These are phyloP conservation scores for Geotrichum ghanense DNA, from an alignment of 805 yeast genomes.

Conservation along the genomic window DNA sequence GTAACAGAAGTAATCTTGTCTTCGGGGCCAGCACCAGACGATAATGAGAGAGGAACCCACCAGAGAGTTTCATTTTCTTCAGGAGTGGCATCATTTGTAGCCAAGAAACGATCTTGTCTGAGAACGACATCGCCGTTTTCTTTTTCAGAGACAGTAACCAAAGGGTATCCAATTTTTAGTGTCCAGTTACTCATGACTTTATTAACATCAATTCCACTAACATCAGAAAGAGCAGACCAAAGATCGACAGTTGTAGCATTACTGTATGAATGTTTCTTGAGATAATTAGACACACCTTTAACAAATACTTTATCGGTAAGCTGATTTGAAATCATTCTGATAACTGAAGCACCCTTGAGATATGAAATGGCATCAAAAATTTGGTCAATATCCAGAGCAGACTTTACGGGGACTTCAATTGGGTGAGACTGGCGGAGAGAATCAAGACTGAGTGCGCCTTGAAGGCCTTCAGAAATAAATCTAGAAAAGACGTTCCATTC, in stretches of 20 bases:
- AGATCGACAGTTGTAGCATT: slow-evolving; percentile 68
- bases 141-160: slow-evolving; percentile 52
- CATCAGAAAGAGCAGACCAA: slow-evolving; percentile 63
- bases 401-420: slow-evolving; percentile 69
- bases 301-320: slow-evolving; percentile 67
- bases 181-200: slow-evolving; percentile 75
- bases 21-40: slow-evolving; percentile 14
- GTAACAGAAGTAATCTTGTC: slow-evolving; percentile 11
- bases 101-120: slow-evolving; percentile 62
- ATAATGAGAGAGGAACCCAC: slow-evolving; percentile 27
- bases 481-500: slow-evolving; percentile 83
- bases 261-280: slow-evolving; percentile 65
- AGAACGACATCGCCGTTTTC: slow-evolving; percentile 35
- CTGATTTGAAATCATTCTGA: slow-evolving; percentile 73
- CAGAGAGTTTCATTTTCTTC: slow-evolving; percentile 62
- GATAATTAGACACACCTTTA: slow-evolving; percentile 68
- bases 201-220: slow-evolving; percentile 61
- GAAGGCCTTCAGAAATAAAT: slow-evolving; percentile 64
- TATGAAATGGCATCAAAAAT: slow-evolving; percentile 79
- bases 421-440: slow-evolving; percentile 76
- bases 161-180: slow-evolving; percentile 66
- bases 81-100: slow-evolving; percentile 65
- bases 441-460: slow-evolving; percentile 59
- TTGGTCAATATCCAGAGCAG: slow-evolving; percentile 72
- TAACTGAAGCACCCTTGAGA: slow-evolving; percentile 66